These are phyloP conservation scores for Pelargonium exstipulatum DNA, from an alignment of 441 rosid species.

Conservation along the genomic window DNA sequence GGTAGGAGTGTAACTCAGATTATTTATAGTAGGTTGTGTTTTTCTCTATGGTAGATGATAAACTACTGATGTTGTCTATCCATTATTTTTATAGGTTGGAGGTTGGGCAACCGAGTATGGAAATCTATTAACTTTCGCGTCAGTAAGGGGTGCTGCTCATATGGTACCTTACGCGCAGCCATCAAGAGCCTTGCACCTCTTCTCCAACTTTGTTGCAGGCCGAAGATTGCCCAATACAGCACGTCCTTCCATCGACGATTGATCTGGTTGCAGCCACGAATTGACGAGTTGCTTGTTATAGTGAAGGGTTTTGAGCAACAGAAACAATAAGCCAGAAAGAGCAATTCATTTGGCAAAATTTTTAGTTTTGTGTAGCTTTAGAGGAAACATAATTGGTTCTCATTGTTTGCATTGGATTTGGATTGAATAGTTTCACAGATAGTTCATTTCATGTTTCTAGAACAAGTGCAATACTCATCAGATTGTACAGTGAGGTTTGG, in stretches of 20 bases:
- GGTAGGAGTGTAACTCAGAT: constrained; percentile 24
- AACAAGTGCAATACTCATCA: too few relatives aligned
- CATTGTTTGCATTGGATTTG: too few relatives aligned
- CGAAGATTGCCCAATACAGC: constrained; percentile 59
- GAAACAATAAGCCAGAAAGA: too few relatives aligned
- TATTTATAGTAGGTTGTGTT: too few relatives aligned
- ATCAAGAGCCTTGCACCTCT: constrained; percentile 76
- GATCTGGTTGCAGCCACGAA: neutral
- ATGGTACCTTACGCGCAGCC: constrained; percentile 90
- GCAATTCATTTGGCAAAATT: too few relatives aligned
- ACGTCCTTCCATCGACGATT: constrained; percentile 28
- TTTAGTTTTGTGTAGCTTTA: too few relatives aligned
- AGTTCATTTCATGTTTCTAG: too few relatives aligned
- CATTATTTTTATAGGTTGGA: constrained; percentile 44
- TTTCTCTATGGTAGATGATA: neutral
- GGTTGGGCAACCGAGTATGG: constrained; percentile 84
- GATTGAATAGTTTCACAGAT: too few relatives aligned
- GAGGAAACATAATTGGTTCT: too few relatives aligned
- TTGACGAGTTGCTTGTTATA: too few relatives aligned
- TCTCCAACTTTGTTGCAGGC: constrained; percentile 60
- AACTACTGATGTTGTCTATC: neutral
- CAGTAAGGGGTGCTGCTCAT: constrained; percentile 80
- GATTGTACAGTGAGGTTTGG: too few relatives aligned
- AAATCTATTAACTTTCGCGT: constrained; percentile 62
- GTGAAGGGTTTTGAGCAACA: too few relatives aligned